Conservation (phyloP, 2,329 filamentous ascomycete genomes). For the Diaporthe sp. region DNA sequence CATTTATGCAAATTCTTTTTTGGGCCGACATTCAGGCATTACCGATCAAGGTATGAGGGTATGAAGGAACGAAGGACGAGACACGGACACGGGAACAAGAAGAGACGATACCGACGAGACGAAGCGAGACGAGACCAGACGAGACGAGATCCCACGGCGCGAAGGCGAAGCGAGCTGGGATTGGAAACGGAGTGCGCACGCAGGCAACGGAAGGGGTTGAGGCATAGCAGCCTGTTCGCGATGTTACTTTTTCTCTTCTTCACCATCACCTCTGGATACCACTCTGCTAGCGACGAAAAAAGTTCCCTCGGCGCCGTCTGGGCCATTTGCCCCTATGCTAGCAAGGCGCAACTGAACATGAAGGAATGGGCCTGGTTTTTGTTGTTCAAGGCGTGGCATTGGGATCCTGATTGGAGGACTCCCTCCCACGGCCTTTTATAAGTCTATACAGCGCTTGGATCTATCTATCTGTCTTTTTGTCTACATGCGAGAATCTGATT, state of each 20-base stretch:
- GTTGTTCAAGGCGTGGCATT: neutral
- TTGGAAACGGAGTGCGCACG: conserved; percentile 4
- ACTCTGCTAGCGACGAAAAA: conserved; percentile 16
- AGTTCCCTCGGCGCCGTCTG: conserved; percentile 9
- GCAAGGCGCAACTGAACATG: conserved; percentile 34
- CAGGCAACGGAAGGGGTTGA: neutral
- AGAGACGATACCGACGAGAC: neutral
- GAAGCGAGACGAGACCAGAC: neutral
- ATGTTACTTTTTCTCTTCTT: neutral
- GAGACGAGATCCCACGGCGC: neutral
- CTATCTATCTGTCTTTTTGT: conserved; percentile 38
- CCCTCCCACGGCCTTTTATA: conserved; percentile 39
- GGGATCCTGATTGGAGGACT: conserved; percentile 22
- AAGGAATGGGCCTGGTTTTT: conserved; percentile 17
- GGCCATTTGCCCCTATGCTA: conserved; percentile 12
- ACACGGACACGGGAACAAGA: neutral
- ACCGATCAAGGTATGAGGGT: neutral
- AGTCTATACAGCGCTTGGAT: conserved; percentile 44
- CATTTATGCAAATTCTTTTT: conserved; percentile 6
- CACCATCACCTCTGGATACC: conserved; percentile 17
- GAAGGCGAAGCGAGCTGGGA: conserved; percentile 14
- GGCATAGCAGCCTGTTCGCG: neutral
- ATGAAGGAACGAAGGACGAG: conserved; percentile 2
- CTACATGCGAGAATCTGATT: conserved; percentile 37
- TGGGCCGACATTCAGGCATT: neutral